Conservation (phyloP, 116 monocot genomes). For the Dioscorea cayenensis region DNA sequence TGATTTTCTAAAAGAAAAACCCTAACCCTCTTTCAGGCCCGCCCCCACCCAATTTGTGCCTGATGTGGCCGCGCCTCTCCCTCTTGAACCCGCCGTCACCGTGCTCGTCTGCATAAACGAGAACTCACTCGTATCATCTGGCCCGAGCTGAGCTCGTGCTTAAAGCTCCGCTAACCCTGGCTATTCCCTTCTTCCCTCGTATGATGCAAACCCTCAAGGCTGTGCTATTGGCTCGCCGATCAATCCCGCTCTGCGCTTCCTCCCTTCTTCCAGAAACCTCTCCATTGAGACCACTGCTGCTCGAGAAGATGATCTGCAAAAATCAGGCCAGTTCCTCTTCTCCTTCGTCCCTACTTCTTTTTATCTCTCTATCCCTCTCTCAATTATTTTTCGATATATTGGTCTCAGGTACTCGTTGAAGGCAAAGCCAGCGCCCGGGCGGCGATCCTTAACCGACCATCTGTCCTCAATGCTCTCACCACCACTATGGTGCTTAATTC, state of each 20-base stretch:
- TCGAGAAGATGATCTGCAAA: slow-evolving; percentile 34
- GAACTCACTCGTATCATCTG: too few relatives aligned
- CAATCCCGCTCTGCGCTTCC: slow-evolving; percentile 18
- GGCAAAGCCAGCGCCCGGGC: slow-evolving; percentile 71
- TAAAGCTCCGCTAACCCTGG: too few relatives aligned
- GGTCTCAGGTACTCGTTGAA: slow-evolving; percentile 75
- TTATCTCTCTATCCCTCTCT: neutral
- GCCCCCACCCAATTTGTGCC: too few relatives aligned
- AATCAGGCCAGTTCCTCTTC: slow-evolving; percentile 27
- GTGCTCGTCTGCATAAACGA: too few relatives aligned
- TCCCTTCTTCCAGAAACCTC: slow-evolving; percentile 11
- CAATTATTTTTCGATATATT: neutral
- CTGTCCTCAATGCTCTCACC: slow-evolving; percentile 65
- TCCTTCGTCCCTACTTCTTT: neutral
- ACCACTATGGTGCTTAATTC: slow-evolving; percentile 52
- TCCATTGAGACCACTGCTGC: slow-evolving; percentile 16
- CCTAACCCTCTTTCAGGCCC: too few relatives aligned
- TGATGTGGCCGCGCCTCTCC: too few relatives aligned
- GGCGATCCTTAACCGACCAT: slow-evolving; percentile 70
- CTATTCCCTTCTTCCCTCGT: neutral
- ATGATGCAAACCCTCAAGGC: slow-evolving; percentile 29
- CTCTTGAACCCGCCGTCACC: too few relatives aligned
- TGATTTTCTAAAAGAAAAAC: too few relatives aligned
- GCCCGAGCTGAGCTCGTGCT: too few relatives aligned
- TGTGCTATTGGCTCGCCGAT: slow-evolving; percentile 26